Base-by-base conservation (phyloP, 306 rosid species). In the Macrotyloma uniflorum region DNA sequence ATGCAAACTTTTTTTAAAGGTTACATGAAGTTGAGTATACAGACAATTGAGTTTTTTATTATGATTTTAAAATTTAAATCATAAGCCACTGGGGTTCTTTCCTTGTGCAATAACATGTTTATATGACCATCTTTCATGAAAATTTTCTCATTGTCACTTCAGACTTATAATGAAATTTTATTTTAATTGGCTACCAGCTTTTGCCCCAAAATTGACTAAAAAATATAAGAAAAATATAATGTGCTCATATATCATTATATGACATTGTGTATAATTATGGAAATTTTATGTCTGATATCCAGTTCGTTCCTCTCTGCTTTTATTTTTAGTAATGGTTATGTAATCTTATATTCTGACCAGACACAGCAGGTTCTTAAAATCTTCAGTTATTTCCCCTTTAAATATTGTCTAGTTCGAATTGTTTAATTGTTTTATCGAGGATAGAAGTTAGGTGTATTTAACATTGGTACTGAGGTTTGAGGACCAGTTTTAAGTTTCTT, bases 241-340 rank as follows among this genome's bases (percentile, higher is more conserved):
- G 40, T 73, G 14, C 45, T 47, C 26, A 19, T 14, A 15, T 18
- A 61, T 47, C 24, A 32, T 32, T 47, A 32, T 33, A 33, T 75
- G 63, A 45, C 3, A 15, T 46, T 1, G 30, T 40, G 70, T 61
- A 33, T 51, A 33, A 30, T 20, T 59, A 32, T 18, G 19, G 12
- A 54, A 12, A 8, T 77, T 40, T 22, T 76, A 36, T 67, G 28
- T 77, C 58, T 53, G 55, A 67, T 40, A 38, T 67, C 50, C 57
- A 66, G 19, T 35, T 7, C 20, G 16, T 66, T 16, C 42, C 22
- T 54, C 46, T n/a, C 14, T 67, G 32, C 20, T 13, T 32, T 57
- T 51, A 18, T 12, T 64, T 22, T 64, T 15, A 22, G 47, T 14
- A 49, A 20, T 76, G 15, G 20, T 53, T 77, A 13, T 20, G 64